Evolutionary conservation across 108 stramenopile genomes (phyloP).

Genomic region (Cyclostephanos tholiformis): DNA sequence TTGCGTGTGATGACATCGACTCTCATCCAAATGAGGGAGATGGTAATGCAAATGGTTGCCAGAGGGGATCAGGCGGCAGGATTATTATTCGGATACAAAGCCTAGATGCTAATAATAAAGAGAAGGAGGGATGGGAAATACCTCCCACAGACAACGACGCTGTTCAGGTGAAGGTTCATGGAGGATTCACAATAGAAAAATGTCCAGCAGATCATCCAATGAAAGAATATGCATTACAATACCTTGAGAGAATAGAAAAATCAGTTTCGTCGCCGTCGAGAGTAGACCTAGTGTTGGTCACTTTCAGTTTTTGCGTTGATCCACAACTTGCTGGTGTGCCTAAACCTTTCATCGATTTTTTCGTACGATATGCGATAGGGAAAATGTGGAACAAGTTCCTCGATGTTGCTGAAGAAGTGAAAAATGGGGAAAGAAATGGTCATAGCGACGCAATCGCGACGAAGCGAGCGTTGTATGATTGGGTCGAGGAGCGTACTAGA

Average conservation of each 20-base stretch:
- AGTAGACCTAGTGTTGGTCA: slow-evolving; percentile 60
- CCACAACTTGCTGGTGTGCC: slow-evolving; percentile 59
- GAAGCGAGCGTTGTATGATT: slow-evolving; percentile 76
- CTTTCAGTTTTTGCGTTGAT: slow-evolving; percentile 59
- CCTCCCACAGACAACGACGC: slow-evolving; percentile 30
- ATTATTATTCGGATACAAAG: slow-evolving; percentile 45
- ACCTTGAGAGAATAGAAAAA: slow-evolving; percentile 12
- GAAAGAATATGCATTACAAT: slow-evolving; percentile 2
- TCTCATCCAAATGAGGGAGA: slow-evolving; percentile 33
- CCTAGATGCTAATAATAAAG: slow-evolving; percentile 38
- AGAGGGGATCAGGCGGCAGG: slow-evolving; percentile 11
- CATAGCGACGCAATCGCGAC: slow-evolving; percentile 63
- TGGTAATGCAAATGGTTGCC: neutral
- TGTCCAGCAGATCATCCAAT: slow-evolving; percentile 75
- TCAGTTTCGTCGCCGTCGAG: slow-evolving; percentile 4
- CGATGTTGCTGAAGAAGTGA: slow-evolving; percentile 71
- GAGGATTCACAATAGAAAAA: slow-evolving; percentile 62
- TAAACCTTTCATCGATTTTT: slow-evolving; percentile 66
- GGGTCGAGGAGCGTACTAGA: slow-evolving; percentile 60
- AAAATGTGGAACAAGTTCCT: slow-evolving; percentile 67
- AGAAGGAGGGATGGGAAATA: slow-evolving; percentile 44
- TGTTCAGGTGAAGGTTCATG: slow-evolving; percentile 62
- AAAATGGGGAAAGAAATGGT: slow-evolving; percentile 56
- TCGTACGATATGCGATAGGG: slow-evolving; percentile 57
- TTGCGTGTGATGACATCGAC: slow-evolving; percentile 75